Evolutionary conservation across 371 early-diverging fungal genomes (phyloP).

Genomic region (Mucor sp.): DNA sequence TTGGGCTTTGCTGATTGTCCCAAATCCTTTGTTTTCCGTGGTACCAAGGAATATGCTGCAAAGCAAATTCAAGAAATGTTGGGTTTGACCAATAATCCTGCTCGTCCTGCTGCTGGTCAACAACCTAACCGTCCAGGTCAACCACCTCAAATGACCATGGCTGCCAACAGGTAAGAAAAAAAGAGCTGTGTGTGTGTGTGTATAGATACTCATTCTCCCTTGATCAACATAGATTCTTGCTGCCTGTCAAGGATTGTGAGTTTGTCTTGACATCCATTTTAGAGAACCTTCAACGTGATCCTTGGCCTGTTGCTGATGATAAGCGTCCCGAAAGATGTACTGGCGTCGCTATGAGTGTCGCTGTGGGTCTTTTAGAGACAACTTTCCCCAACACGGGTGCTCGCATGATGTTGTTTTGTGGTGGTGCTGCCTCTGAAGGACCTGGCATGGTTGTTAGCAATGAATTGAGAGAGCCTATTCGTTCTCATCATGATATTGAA

Average conservation of each 20-base stretch:
- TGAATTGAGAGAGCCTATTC: slow-evolving; percentile 93
- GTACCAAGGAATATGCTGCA: slow-evolving; percentile 93
- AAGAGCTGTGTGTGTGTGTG: no score
- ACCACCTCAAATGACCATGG: slow-evolving; percentile 44
- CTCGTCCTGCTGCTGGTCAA: slow-evolving; percentile 51
- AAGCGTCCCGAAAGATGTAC: slow-evolving; percentile 97
- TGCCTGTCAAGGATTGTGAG: slow-evolving; percentile 93
- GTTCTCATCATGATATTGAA: slow-evolving; percentile 98
- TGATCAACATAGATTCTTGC: slow-evolving; percentile 70
- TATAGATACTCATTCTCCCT: no score
- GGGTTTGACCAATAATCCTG: slow-evolving; percentile 63
- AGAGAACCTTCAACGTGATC: slow-evolving; percentile 96
- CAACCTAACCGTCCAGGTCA: slow-evolving; percentile 71
- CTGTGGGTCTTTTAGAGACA: slow-evolving; percentile 92
- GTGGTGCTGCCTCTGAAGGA: slow-evolving; percentile 98
- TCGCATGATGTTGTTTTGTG: slow-evolving; percentile 96
- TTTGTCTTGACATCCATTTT: slow-evolving; percentile 93
- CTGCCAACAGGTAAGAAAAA: slow-evolving; percentile 52
- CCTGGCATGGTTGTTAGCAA: slow-evolving; percentile 96
- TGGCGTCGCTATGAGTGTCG: slow-evolving; percentile 98
- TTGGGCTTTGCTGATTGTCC: slow-evolving; percentile 94
- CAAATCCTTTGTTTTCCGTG: slow-evolving; percentile 98
- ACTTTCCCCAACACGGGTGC: slow-evolving; percentile 95
- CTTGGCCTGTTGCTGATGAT: slow-evolving; percentile 98
- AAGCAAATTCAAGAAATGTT: slow-evolving; percentile 98